These are phyloP conservation scores for Arthroderma sp. DNA, from an alignment of 2,329 filamentous ascomycete genomes.

Conservation along the genomic window DNA sequence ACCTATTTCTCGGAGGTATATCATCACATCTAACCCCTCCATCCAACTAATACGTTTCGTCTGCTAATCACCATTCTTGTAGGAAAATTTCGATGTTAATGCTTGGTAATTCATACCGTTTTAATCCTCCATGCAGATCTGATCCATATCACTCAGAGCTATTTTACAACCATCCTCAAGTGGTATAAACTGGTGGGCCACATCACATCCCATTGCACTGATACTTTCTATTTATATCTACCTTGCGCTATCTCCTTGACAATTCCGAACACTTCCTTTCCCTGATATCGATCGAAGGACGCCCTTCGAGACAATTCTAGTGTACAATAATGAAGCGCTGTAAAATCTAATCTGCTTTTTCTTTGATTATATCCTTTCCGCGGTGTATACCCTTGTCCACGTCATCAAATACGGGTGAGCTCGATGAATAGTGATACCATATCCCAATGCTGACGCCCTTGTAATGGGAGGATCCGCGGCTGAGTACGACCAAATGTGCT, in stretches of 20 bases:
- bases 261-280: background rate
- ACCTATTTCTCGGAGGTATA: constrained; percentile 89
- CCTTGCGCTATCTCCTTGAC: background rate
- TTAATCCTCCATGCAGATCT: background rate
- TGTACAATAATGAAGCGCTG: constrained; percentile 10
- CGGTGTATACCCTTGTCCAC: background rate
- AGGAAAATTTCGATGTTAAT: constrained; percentile 89
- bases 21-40: background rate
- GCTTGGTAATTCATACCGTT: constrained; percentile 55
- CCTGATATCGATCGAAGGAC: background rate
- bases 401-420: background rate
- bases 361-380: background rate
- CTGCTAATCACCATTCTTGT: constrained; percentile 13
- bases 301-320: background rate
- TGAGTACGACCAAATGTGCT: too few species aligned
- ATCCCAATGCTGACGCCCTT: background rate
- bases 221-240: background rate
- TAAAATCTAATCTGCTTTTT: constrained; percentile 5
- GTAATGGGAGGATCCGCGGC: too few species aligned
- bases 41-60: constrained; percentile 22
- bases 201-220: background rate
- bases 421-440: background rate
- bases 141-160: background rate
- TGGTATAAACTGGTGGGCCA: background rate
- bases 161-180: background rate